phyloP scores from a whole-genome alignment of 805 yeast genomes.

The Pichia phayaonensis region DNA sequence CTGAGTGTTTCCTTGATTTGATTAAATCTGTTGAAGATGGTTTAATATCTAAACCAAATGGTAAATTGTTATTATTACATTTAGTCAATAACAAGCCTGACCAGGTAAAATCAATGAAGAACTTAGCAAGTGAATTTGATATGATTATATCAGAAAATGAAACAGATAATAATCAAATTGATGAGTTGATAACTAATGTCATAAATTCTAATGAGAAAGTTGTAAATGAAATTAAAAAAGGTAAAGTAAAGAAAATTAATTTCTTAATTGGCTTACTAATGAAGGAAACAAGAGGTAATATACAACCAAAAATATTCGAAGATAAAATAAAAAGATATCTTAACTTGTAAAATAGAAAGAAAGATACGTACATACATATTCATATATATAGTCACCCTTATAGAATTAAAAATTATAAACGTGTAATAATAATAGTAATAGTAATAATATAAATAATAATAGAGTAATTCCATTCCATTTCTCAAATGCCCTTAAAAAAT shows the following conservation, averaged over 20 bases:
- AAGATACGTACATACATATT: neutral
- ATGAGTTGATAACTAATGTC: conserved; percentile 23
- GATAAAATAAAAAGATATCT: conserved; percentile 17
- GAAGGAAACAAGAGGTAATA: conserved; percentile 66
- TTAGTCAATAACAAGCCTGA: conserved; percentile 44
- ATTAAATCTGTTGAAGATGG: conserved; percentile 39
- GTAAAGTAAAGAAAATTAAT: conserved; percentile 57
- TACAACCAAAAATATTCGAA: conserved; percentile 25
- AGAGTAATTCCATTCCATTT: neutral
- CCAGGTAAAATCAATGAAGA: conserved; percentile 26
- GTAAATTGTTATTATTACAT: conserved; percentile 56
- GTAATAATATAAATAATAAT: neutral
- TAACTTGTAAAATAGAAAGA: neutral
- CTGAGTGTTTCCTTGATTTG: conserved; percentile 45
- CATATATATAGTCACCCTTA: neutral
- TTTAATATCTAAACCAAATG: conserved; percentile 51
- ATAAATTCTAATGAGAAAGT: conserved; percentile 39
- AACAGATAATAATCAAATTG: neutral
- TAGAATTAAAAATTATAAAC: neutral
- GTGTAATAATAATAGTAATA: neutral
- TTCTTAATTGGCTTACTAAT: conserved; percentile 79
- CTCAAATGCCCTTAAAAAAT: neutral
- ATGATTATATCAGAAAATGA: conserved; percentile 32
- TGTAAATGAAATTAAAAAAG: conserved; percentile 48
- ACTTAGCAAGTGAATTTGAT: conserved; percentile 49